phyloP scores from a whole-genome alignment of 2,329 filamentous ascomycete species.

The Pseudocercospora fijiensis region DNA sequence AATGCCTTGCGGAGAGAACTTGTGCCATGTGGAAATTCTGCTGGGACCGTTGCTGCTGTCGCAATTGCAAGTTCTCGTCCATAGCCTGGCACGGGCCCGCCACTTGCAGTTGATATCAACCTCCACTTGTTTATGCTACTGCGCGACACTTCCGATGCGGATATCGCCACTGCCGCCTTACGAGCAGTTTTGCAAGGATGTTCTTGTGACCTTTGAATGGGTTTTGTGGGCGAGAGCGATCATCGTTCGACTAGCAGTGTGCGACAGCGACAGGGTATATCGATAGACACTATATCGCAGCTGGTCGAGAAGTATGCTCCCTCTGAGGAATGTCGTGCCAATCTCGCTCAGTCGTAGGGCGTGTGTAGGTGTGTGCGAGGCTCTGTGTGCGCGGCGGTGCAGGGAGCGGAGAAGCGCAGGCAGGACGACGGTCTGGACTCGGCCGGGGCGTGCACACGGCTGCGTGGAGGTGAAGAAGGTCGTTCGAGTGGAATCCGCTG shows the following conservation, averaged over 20 bases:
- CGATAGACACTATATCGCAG: neutral
- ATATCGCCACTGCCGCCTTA: neutral
- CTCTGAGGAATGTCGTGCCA: neutral
- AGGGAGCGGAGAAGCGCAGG: slow-evolving; percentile 5
- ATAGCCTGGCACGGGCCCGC: slow-evolving; percentile 15
- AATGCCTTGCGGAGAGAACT: slow-evolving; percentile 5
- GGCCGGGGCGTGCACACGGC: neutral
- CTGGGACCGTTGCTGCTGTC: slow-evolving; percentile 3
- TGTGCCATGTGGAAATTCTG: slow-evolving; percentile 14
- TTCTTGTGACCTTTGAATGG: neutral
- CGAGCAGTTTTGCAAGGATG: neutral
- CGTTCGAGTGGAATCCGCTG: neutral
- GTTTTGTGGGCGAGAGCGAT: neutral
- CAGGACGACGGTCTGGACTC: slow-evolving; percentile 5
- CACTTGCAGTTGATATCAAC: neutral
- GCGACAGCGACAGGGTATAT: neutral
- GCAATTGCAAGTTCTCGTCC: slow-evolving; percentile 13
- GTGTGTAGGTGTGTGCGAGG: neutral
- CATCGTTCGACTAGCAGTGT: slow-evolving; percentile 2
- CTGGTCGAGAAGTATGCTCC: neutral
- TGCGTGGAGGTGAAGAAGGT: neutral
- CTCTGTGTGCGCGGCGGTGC: neutral
- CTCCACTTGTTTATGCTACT: neutral
- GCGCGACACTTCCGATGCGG: neutral
- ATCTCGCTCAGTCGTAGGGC: neutral